Evolutionary conservation across 352 stramenopile genomes (phyloP), one percentile per base, ranked within the genome.

Genomic region (Globisporangium recalcitrans): DNA sequence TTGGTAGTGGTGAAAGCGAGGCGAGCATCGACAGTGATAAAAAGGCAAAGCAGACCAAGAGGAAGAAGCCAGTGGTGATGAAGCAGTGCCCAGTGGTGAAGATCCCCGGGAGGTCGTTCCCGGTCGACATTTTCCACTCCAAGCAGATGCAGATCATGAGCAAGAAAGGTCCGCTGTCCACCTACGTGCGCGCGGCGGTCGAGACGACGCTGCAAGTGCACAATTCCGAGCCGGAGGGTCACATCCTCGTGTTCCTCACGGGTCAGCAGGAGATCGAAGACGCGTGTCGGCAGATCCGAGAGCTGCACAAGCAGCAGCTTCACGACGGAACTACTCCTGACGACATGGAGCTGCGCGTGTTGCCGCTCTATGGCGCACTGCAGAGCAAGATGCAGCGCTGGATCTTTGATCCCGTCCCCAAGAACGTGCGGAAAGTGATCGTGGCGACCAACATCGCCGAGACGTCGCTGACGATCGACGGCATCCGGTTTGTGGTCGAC

Each of bases 391-490:
- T 86, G 61, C 97, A 99, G 79, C 88, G 87, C 42, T 82, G 87
- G 60, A 98, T 99, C 55, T 99, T 99, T 69, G 76, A 89, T 36
- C 44, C 72, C 5, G 91, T 97, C 19, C 90, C 95, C 1, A 69
- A 74, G 5, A 73, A 88, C 40, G 79, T 85, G 1, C 85, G 95
- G 46, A 98, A 93, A 60, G 73, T 93, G 24, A 84, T 95, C 55
- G 80, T 95, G 13, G 83, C 88, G 32, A 98, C 93, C 11, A 98
- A 98, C 66, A 97, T 98, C 61, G 93, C 93, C 7, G 92, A 98
- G 78, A 98, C 95, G 8, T 98, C 93, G n/a, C 88, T 99, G 48
- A 99, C 97, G n/a, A 99, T 99, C 60, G 93, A 97, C 31, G 97
- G 98, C 57, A 90, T 98, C 31, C 73, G 74, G 31, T 94, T 83